Conservation (phyloP, 345 rosid species). For the Citrus hindsii region DNA sequence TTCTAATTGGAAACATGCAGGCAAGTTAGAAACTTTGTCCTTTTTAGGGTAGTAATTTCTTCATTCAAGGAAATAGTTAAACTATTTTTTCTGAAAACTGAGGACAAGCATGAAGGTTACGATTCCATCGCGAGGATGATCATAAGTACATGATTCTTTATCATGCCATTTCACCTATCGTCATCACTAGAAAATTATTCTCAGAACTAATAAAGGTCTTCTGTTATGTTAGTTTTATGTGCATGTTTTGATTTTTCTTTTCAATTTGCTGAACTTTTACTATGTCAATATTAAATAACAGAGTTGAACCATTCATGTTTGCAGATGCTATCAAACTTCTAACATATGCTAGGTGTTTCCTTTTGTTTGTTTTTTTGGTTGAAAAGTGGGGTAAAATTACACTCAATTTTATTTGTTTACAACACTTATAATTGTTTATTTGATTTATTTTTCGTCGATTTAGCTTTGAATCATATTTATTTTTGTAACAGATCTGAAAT, state of each 20-base stretch:
- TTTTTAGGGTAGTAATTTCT: not conserved
- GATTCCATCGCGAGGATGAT: not conserved
- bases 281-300: not conserved
- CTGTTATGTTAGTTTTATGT: not conserved
- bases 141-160: not conserved
- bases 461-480: not conserved
- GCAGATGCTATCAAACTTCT: not conserved
- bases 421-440: not conserved
- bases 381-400: not conserved
- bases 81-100: not conserved
- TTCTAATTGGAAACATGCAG: slow-evolving; percentile 85
- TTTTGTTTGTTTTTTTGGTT: too few species aligned
- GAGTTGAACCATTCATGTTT: not conserved
- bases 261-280: not conserved
- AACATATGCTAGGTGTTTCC: too few species aligned
- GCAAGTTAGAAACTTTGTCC: slow-evolving; percentile 17
- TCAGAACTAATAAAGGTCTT: not conserved
- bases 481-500: too few species aligned
- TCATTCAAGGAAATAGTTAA: not conserved
- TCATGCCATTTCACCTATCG: not conserved
- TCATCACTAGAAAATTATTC: not conserved
- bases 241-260: not conserved
- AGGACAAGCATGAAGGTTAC: not conserved
- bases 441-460: not conserved
- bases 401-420: not conserved